phyloP scores from a whole-genome alignment of 2,329 filamentous ascomycete species.

The Esteya vermicola region DNA sequence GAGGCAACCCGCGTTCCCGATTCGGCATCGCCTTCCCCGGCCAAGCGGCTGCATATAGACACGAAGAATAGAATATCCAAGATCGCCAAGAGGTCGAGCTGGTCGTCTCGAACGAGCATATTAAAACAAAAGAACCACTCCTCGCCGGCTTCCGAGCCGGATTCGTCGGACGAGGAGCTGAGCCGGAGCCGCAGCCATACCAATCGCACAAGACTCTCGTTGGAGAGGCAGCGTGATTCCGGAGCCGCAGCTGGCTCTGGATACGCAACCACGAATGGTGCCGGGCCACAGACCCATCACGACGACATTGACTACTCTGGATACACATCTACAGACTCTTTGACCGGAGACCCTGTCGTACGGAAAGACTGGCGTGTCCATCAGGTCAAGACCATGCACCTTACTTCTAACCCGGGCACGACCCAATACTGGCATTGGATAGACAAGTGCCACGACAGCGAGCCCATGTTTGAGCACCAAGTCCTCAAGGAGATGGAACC shows the following conservation, averaged over 20 bases:
- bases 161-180: no score
- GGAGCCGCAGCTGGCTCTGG: neutral
- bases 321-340: slow-evolving; percentile 39
- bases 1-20: neutral
- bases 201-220: no score
- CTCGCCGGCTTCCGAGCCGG: no score
- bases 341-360: slow-evolving; percentile 27
- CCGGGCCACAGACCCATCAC: slow-evolving; percentile 3
- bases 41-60: no score
- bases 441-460: slow-evolving; percentile 14
- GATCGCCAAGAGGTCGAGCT: no score
- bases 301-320: slow-evolving; percentile 29
- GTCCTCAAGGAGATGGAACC: slow-evolving; percentile 31
- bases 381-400: slow-evolving; percentile 33
- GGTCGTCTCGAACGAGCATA: no score
- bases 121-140: no score
- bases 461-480: slow-evolving; percentile 35
- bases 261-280: neutral
- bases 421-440: slow-evolving; percentile 45
- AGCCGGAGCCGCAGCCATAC: no score
- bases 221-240: no score
- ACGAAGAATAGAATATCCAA: no score
- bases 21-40: slow-evolving; percentile 1
- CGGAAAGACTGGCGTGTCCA: slow-evolving; percentile 35
- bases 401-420: slow-evolving; percentile 30